Percentiles rank a stretch among this genome's conserved stretches.
phyloP scores from a whole-genome alignment of 768 basidiomycete genomes.

The Mycena rosella region DNA sequence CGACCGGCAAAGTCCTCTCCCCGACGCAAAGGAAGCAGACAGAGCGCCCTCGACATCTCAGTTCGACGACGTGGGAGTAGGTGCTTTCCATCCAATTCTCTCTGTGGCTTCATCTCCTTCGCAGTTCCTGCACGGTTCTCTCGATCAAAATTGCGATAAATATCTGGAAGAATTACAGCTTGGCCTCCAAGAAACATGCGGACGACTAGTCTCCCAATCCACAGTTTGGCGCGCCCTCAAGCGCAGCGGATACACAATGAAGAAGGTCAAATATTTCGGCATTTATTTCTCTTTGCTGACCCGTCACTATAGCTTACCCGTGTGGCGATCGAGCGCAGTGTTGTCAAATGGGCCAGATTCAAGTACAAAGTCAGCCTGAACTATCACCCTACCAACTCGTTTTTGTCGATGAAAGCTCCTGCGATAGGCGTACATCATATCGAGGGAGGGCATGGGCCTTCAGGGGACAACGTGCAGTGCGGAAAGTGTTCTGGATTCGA shows the following conservation, averaged over 20 bases:
- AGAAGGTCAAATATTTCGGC: slow-evolving; percentile 9
- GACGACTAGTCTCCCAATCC: too few relatives aligned
- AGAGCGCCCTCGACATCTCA: neutral
- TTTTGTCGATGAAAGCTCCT: slow-evolving; percentile 50
- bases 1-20: too few relatives aligned
- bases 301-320: slow-evolving; percentile 18
- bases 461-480: slow-evolving; percentile 37
- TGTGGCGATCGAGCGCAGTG: slow-evolving; percentile 39
- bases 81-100: neutral
- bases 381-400: slow-evolving; percentile 42
- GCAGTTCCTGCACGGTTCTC: slow-evolving; percentile 3
- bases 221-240: neutral
- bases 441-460: slow-evolving; percentile 44
- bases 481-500: slow-evolving; percentile 40
- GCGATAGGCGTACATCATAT: slow-evolving; percentile 42
- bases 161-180: slow-evolving; percentile 23
- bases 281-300: too few relatives aligned
- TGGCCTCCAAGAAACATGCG: too few relatives aligned
- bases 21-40: neutral
- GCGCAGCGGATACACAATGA: slow-evolving; percentile 27
- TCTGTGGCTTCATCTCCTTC: too few relatives aligned
- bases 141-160: slow-evolving; percentile 17
- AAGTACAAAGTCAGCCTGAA: slow-evolving; percentile 20
- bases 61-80: neutral
- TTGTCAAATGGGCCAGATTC: slow-evolving; percentile 27